These are phyloP conservation scores for Candida oleophila DNA, from an alignment of 805 yeast species.

Conservation along the genomic window DNA sequence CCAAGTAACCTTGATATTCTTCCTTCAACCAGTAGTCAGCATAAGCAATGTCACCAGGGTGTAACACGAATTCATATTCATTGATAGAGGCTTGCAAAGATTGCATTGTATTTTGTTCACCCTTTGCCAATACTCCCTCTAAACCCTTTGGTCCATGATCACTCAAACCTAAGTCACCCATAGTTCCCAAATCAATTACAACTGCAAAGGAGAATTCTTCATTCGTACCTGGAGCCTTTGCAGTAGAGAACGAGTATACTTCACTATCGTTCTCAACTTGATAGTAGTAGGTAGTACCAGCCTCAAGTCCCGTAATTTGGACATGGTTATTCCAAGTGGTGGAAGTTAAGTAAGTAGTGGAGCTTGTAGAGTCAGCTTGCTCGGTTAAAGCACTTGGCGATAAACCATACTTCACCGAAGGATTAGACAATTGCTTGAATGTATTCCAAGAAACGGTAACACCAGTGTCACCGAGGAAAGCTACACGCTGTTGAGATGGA, in stretches of 20 bases:
- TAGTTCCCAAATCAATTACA: constrained; percentile 14
- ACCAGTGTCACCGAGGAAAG: constrained; percentile 10
- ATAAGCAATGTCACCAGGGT: constrained; percentile 15
- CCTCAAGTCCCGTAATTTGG: constrained; percentile 10
- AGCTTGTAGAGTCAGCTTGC: constrained; percentile 10
- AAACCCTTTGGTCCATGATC: constrained; percentile 11
- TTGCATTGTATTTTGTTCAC: constrained; percentile 13
- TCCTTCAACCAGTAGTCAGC: constrained; percentile 16
- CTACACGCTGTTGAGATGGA: constrained; percentile 14
- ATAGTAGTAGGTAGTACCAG: constrained; percentile 14
- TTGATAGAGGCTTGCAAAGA: constrained; percentile 8
- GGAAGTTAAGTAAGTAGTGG: constrained; percentile 12
- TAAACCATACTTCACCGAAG: constrained; percentile 11
- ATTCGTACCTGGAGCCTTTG: constrained; percentile 9
- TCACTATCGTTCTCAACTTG: constrained; percentile 8
- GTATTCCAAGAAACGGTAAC: constrained; percentile 15
- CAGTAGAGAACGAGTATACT: constrained; percentile 11
- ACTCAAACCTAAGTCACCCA: constrained; percentile 14
- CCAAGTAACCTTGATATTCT: constrained; percentile 11
- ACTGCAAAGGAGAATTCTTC: constrained; percentile 13
- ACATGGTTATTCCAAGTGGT: constrained; percentile 15
- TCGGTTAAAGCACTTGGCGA: constrained; percentile 7
- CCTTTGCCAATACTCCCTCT: constrained; percentile 10
- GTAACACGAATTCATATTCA: constrained; percentile 12
- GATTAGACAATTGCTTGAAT: constrained; percentile 8